A percentile compares a stretch with the other conserved stretches of the same genome.
Evolutionary conservation across 2,329 filamentous ascomycete species (phyloP).

Genomic region (Teratosphaeria zuluensis): DNA sequence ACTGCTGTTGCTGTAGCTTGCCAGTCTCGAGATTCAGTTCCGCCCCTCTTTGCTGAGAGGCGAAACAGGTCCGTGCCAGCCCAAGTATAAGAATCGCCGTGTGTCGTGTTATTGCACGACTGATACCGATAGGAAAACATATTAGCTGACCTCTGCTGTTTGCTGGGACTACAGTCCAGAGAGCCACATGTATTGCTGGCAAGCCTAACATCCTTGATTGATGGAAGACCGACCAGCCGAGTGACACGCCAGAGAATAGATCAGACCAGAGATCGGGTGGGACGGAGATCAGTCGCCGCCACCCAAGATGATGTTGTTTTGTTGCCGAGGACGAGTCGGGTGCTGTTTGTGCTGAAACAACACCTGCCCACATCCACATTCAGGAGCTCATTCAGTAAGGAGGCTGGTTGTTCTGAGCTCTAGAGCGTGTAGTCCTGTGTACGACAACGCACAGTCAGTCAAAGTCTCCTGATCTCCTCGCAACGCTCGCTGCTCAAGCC

Average conservation of each 20-base stretch:
- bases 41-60: constrained; percentile 1
- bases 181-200: not conserved
- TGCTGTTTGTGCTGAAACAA: constrained; percentile 24
- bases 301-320: constrained; percentile 8
- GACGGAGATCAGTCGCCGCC: constrained; percentile 10
- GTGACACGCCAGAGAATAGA: constrained; percentile 8
- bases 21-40: constrained; percentile 8
- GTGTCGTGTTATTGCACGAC: not conserved
- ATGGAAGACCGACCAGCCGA: constrained; percentile 8
- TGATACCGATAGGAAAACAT: constrained; percentile 23
- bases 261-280: not conserved
- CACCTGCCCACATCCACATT: constrained; percentile 29
- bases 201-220: not conserved
- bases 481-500: constrained; percentile 51
- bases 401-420: constrained; percentile 42
- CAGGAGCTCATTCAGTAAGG: constrained; percentile 38
- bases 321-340: constrained; percentile 17
- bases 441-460: constrained; percentile 32
- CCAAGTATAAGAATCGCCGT: not conserved
- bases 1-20: constrained; percentile 1
- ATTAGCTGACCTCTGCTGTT: not conserved
- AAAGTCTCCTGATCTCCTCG: constrained; percentile 45
- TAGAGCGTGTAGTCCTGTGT: constrained; percentile 43
- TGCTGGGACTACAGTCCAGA: not conserved
- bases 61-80: constrained; percentile 1